Base-by-base conservation (phyloP, 2,329 filamentous ascomycete species). In the Arachnomyces sp. region DNA sequence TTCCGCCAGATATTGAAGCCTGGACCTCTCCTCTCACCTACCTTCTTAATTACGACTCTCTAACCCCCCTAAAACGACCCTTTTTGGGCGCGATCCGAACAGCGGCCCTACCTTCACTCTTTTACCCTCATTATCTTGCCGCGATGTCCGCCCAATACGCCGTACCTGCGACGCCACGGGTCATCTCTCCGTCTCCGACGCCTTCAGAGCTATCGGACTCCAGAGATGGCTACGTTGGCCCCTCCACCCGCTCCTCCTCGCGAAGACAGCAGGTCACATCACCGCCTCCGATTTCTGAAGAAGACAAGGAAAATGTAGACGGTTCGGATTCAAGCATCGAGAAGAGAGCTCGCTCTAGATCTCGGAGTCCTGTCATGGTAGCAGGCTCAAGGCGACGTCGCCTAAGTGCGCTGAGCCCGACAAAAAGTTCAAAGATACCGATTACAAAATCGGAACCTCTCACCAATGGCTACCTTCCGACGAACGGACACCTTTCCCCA, bases 151-250 rank as follows among this genome's bases (percentile, higher is more conserved):
- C 59, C 35, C 67, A 69, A 53, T 68, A 75, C 48, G 68, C 71
- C 51, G 71, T 92, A 43, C 88, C 89, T 42, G 75, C 76, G 42
- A 92, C 84, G 42, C 88, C 88, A 55, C 82, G 87, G 56, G 85
- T 95, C 52, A 93, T 92, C 52, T 93, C 87, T 9, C 88, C 89
- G 31, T 92, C 87, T 40, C 88, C 89, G 31, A 82, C 84, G 2
- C 79, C 79, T 1, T 71, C 71, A 46, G 67, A 72, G 31, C 48
- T 62, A 57, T 56, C 52, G 15, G 64, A 67, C 43, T 57, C 57
- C 31, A 72, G 72, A 49, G 74, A 82, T 57, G 74, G 74, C 45
- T 81, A 93, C 63, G 79, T 78, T 49, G 84, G 80, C 7, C 86
- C 86, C 4, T 73, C 80, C 45, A 93, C 87, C 46, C 79, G 87